Base-by-base conservation (phyloP, 352 stramenopile species). In the Phytophthora pisi region DNA sequence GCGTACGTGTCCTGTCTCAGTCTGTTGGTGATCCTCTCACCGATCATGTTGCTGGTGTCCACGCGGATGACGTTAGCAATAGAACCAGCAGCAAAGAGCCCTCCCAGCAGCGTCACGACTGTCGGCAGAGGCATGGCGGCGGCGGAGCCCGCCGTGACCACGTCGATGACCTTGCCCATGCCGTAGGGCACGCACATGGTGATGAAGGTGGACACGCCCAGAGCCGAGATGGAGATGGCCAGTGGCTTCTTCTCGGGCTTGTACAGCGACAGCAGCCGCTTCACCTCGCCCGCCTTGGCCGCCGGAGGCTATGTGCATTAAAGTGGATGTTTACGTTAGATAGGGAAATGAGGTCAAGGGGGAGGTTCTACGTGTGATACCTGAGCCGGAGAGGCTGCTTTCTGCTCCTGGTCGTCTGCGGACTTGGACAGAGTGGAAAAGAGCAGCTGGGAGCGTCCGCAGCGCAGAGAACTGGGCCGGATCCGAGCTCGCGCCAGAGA, bases 41-140 rank as follows among this genome's bases (percentile, higher is more conserved):
- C 88, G 57, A 95, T 95, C 86, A 96, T 93, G 53, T 91, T 92
- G 72, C 79, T 93, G 24, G 82, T 85, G 64, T 94, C 81, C 16
- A 93, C 79, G 46, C 88, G 78, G 43, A 92, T 74, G 28, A 94
- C 68, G 46, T 91, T 92, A 8, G 82, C 75, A n/a, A 89, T 83
- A 0, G 86, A 86, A 31, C 84, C 88, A 51, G 81, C 61, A 45
- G 84, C 71, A 58, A 96, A 94, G 28, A 96, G 79, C 1, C 76
- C 78, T 5, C 84, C 84, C 0, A 96, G 75, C 13, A 82, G 78
- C 9, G 79, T 77, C 40, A 87, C 72, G 13, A 90, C 83, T 0
- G 66, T 75, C 3, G 84, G 73, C 15, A 94, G 64, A 0, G 81
- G 79, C 28, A 79, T 58, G 0, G 70, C 68, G 18, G 71, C 70